A percentile compares a stretch with the other conserved stretches of the same genome.
These are phyloP conservation scores for Russula olivacea DNA, from an alignment of 768 basidiomycete genomes.

Conservation along the genomic window DNA sequence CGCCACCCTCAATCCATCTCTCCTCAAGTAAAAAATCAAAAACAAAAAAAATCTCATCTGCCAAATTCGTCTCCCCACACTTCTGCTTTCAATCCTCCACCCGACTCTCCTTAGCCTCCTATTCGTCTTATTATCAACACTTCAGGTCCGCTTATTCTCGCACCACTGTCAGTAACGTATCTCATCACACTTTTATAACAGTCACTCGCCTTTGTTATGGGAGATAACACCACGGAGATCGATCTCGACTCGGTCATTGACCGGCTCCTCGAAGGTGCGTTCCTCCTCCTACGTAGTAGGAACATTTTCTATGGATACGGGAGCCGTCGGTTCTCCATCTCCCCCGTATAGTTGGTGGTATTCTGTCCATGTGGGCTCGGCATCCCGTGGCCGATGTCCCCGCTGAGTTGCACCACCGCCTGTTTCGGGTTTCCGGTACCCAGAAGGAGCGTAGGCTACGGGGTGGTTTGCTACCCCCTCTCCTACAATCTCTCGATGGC, in stretches of 20 bases:
- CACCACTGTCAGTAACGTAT: not conserved
- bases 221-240: conserved; percentile 83
- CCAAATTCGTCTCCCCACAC: conserved; percentile 10
- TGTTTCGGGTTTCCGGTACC: not conserved
- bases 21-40: conserved; percentile 1
- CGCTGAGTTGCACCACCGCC: not conserved
- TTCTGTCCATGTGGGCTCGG: not conserved
- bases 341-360: not conserved
- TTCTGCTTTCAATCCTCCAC: conserved; percentile 6
- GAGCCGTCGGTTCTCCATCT: not conserved
- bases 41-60: not conserved
- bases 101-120: conserved; percentile 20
- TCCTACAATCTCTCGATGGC: not conserved
- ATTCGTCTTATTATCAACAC: conserved; percentile 4
- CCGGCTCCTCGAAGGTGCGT: conserved; percentile 92
- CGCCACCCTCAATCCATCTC: not conserved
- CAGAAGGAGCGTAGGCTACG: not conserved
- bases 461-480: not conserved
- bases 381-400: not conserved
- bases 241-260: conserved; percentile 99
- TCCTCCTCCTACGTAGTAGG: conserved; percentile 17
- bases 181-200: not conserved
- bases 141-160: conserved; percentile 1
- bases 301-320: not conserved
- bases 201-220: conserved; percentile 40